phyloP scores from a whole-genome alignment of 306 rosid species.

The Cucurbita ficifolia region DNA sequence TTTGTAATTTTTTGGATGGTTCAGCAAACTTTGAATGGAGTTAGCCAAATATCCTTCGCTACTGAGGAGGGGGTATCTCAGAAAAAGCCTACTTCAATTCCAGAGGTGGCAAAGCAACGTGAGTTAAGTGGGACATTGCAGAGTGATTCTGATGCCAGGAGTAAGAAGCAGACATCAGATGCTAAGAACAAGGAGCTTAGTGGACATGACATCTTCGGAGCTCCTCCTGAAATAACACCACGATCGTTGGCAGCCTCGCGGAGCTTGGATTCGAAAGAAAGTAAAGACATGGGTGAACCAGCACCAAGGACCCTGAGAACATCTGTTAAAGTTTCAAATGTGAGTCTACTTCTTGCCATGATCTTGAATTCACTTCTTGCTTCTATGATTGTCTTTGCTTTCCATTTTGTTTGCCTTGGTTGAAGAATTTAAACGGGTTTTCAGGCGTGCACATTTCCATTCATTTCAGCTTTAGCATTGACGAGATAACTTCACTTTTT shows the following conservation, averaged over 20 bases:
- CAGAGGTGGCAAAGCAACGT: constrained; percentile 91
- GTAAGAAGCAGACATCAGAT: constrained; percentile 40
- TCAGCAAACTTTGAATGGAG: constrained; percentile 57
- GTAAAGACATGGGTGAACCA: constrained; percentile 33
- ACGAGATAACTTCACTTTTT: not conserved
- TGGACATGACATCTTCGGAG: constrained; percentile 81
- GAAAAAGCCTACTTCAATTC: constrained; percentile 49
- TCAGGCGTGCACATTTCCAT: not conserved
- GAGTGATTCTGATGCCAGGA: constrained; percentile 30
- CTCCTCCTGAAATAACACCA: constrained; percentile 54
- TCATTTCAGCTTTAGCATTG: not conserved
- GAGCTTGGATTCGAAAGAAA: constrained; percentile 26
- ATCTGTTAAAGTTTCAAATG: constrained; percentile 88
- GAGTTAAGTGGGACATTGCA: constrained; percentile 69
- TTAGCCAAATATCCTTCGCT: constrained; percentile 70
- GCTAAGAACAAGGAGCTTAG: constrained; percentile 72
- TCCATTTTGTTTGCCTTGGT: not conserved
- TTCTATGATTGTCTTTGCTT: not conserved
- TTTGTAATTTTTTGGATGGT: not conserved
- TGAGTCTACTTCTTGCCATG: constrained; percentile 24
- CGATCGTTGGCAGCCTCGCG: constrained; percentile 32
- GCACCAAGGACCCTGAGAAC: constrained; percentile 38
- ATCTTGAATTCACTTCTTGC: not conserved
- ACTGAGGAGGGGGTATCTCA: constrained; percentile 47
- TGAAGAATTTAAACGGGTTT: not conserved